Base-by-base conservation (phyloP, 768 basidiomycete species). In the Suillus subaureus region DNA sequence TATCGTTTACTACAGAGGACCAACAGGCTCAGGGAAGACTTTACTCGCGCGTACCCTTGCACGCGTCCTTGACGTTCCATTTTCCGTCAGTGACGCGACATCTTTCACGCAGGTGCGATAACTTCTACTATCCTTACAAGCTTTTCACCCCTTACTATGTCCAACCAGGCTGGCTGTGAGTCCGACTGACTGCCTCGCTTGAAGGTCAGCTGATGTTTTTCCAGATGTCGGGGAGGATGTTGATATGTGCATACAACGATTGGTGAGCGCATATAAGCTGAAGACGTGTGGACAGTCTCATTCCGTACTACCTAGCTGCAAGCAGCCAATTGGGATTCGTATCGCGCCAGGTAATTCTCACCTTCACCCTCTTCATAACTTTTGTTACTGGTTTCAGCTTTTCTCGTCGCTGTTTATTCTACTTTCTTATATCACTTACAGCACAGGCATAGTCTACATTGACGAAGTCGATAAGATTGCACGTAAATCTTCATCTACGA, bases 401-500 rank as follows among this genome's bases (percentile, higher is more conserved):
- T 11, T 21, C 39, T 54, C 42, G 47, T 54, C 18, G 13, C 15
- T 40, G 9, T 8, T 40, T 63, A 15, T 61, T 35, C 26, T 47
- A 13, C 40, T 70, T 18, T 74, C 68, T 15, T 21, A 12, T 62
- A 61, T 47, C 28, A 58, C 45, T 58, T 23, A 43, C 64, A 96
- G 94, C 73, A 89, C 89, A 74, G 96, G 96, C 7, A 97, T 99
- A 67, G 90, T 98, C 39, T 97, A 97, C 73, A 96, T 99, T 56
- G 97, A 99, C 72, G 97, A 99, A 79, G 82, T 96, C 2, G 97
- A 98, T 80, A 98, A 99, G 79, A 89, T 97, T 65, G 91, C 94
- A 16, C 85, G 87, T 58, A 90, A 86, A 70, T 69, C 74, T 16
- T 70, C 72, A 45, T 78, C 84, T 52, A 78, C 79, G 28, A 80